A percentile compares a stretch with the other conserved stretches of the same genome.
Evolutionary conservation across 441 rosid genomes (phyloP).

Genomic region (Cnidoscolus chayamansa): DNA sequence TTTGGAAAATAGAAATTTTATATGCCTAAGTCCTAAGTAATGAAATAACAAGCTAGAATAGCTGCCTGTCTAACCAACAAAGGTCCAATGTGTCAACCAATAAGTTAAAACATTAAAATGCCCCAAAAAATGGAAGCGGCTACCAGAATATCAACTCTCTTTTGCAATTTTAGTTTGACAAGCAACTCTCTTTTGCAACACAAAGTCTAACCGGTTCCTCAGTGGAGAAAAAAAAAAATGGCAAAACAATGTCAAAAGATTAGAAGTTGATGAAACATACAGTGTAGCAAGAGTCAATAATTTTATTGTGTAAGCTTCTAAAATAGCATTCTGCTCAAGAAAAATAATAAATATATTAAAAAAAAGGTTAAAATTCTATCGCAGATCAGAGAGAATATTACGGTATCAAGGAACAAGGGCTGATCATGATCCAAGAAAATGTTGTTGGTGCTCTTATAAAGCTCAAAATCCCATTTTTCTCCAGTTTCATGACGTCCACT

Average conservation of each 20-base stretch:
- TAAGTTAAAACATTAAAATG: neutral
- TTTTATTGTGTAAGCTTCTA: neutral
- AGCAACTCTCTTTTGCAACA: neutral
- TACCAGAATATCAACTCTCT: too few species aligned
- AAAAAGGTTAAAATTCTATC: neutral
- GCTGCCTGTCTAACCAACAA: neutral
- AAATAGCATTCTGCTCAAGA: neutral
- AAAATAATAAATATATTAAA: neutral
- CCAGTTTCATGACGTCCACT: constrained; percentile 92
- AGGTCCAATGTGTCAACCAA: neutral
- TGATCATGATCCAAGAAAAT: constrained; percentile 53
- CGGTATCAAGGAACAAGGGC: constrained; percentile 83
- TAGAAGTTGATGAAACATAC: neutral
- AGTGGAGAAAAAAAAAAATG: neutral
- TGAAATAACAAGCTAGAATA: neutral
- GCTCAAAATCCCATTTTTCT: constrained; percentile 85
- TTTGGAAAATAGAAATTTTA: neutral
- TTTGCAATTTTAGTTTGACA: too few species aligned
- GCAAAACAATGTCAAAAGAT: neutral
- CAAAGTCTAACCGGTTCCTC: neutral
- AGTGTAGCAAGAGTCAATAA: neutral
- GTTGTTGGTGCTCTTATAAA: constrained; percentile 81
- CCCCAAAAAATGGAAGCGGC: neutral
- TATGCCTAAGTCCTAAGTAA: neutral
- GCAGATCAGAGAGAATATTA: constrained; percentile 24